These are phyloP conservation scores for Aspergillus texensis DNA, from an alignment of 2,329 filamentous ascomycete genomes.

Conservation along the genomic window DNA sequence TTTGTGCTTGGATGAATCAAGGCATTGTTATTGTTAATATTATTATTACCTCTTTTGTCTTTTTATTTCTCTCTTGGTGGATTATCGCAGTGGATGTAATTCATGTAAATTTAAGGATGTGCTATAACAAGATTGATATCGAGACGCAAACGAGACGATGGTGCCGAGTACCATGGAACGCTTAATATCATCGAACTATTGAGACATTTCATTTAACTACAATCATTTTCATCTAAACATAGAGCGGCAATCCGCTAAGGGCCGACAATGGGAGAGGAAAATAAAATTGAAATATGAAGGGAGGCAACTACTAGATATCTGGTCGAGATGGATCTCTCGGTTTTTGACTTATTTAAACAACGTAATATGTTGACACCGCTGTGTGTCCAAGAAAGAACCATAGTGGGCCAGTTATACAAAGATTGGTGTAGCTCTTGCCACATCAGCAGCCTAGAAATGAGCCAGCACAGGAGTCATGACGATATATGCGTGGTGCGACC, in stretches of 20 bases:
- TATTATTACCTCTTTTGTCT: neutral
- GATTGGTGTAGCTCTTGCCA: neutral
- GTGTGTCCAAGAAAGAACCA: neutral
- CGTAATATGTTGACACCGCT: neutral
- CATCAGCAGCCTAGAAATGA: neutral
- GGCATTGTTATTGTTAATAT: neutral
- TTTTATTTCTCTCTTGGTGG: neutral
- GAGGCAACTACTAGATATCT: neutral
- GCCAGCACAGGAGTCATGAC: neutral
- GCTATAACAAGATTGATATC: neutral
- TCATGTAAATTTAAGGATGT: neutral
- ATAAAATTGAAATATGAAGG: neutral
- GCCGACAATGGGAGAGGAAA: neutral
- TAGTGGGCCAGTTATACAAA: neutral
- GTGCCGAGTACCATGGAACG: no score
- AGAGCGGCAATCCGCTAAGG: neutral
- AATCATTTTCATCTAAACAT: neutral
- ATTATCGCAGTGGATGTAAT: neutral
- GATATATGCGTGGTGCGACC: neutral
- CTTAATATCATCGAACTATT: neutral
- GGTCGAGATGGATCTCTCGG: neutral
- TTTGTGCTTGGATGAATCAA: neutral
- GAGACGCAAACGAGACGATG: neutral
- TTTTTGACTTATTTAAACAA: neutral
- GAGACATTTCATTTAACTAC: neutral